These are phyloP conservation scores for Ophiosphaerella herpotricha DNA, from an alignment of 2,329 filamentous ascomycete species.

Conservation along the genomic window DNA sequence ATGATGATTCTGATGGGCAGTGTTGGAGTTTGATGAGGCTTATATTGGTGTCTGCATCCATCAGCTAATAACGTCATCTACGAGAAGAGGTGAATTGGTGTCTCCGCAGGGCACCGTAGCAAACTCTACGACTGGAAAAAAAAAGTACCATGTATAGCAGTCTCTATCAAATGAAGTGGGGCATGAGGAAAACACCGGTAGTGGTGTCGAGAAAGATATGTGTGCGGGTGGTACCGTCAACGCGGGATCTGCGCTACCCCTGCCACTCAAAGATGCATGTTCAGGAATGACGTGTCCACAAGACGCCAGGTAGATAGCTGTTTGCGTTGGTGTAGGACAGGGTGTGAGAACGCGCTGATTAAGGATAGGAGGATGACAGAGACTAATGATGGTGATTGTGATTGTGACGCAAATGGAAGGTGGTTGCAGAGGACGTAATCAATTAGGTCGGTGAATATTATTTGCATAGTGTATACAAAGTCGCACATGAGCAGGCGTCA, in stretches of 20 bases:
- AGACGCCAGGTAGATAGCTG: background rate
- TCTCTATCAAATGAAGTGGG: background rate
- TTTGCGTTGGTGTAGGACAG: background rate
- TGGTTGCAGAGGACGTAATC: too few species aligned
- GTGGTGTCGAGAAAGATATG: background rate
- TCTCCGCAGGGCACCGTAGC: too few species aligned
- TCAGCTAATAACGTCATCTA: slow-evolving; percentile 2
- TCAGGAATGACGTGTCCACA: background rate
- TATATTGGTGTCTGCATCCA: slow-evolving; percentile 7
- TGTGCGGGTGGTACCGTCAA: background rate
- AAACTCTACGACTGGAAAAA: too few species aligned
- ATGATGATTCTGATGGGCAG: background rate
- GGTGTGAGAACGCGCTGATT: background rate
- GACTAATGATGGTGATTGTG: too few species aligned
- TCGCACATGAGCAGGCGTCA: too few species aligned
- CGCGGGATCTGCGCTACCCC: background rate
- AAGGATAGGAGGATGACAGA: too few species aligned
- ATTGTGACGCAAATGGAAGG: too few species aligned
- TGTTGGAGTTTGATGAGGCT: slow-evolving; percentile 16
- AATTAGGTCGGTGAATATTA: too few species aligned
- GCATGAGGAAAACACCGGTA: background rate
- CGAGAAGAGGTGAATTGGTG: background rate
- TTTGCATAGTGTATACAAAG: too few species aligned
- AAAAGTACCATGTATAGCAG: background rate
- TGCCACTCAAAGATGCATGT: background rate